Evolutionary conservation across 768 basidiomycete species (phyloP).

Genomic region (Mycena vitilis): DNA sequence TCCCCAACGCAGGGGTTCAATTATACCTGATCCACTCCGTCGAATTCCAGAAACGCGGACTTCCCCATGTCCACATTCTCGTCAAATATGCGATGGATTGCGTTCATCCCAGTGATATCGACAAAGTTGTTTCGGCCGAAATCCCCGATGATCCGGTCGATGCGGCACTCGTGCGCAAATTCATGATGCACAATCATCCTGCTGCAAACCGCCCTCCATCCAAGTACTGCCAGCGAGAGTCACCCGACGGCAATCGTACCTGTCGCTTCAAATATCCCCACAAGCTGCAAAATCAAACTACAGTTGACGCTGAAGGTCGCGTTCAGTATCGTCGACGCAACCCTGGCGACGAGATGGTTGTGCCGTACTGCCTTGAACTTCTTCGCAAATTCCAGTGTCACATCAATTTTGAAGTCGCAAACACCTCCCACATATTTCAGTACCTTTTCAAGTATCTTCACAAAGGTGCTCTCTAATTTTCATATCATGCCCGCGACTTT

Average conservation of each 20-base stretch:
- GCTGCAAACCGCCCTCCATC: conserved; percentile 30
- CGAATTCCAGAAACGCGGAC: conserved; percentile 44
- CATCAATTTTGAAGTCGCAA: conserved; percentile 50
- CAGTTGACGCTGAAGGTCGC: conserved; percentile 42
- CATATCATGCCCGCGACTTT: too few relatives aligned
- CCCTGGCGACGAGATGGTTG: conserved; percentile 43
- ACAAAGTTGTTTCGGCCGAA: too few relatives aligned
- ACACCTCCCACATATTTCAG: conserved; percentile 47
- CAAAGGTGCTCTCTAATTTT: too few relatives aligned
- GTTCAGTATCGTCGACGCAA: conserved; percentile 43
- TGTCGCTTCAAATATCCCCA: conserved; percentile 43
- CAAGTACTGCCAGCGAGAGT: conserved; percentile 43
- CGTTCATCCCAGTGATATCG: too few relatives aligned
- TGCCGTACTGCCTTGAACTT: conserved; percentile 45
- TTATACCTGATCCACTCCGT: too few relatives aligned
- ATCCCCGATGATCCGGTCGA: conserved; percentile 34
- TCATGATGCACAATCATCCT: conserved; percentile 46
- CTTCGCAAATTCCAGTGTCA: conserved; percentile 47
- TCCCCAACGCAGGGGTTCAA: conserved; percentile 7
- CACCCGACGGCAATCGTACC: conserved; percentile 25
- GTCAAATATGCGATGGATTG: conserved; percentile 41
- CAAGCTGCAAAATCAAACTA: conserved; percentile 35
- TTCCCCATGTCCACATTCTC: conserved; percentile 56
- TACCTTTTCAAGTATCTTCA: conserved; percentile 56
- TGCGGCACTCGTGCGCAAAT: conserved; percentile 41